Percentiles rank a stretch among this genome's conserved stretches.
These are phyloP conservation scores for Crithidia bombi DNA, from an alignment of 208 protist species.

Conservation along the genomic window DNA sequence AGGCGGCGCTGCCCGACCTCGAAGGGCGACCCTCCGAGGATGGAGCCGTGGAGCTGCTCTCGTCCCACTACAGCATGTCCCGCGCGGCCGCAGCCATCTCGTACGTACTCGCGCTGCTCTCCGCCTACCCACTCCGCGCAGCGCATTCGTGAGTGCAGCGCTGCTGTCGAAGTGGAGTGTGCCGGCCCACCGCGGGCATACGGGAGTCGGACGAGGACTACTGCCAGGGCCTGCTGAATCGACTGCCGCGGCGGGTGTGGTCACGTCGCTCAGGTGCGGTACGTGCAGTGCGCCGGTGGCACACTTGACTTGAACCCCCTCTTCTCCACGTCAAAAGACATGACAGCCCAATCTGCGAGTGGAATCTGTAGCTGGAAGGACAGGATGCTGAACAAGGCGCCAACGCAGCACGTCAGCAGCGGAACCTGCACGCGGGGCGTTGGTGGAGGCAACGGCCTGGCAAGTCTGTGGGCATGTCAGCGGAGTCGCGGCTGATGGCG, in stretches of 20 bases:
- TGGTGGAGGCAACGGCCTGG: too few relatives aligned
- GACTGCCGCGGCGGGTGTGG: slow-evolving; percentile 34
- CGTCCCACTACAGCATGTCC: slow-evolving; percentile 26
- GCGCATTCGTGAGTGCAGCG: slow-evolving; percentile 44
- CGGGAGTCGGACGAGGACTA: slow-evolving; percentile 32
- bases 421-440: too few relatives aligned
- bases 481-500: background rate
- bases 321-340: background rate
- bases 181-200: slow-evolving; percentile 7
- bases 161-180: slow-evolving; percentile 45
- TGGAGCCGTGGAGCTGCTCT: slow-evolving; percentile 31
- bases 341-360: background rate
- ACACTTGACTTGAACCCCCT: background rate
- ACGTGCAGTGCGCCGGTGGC: background rate
- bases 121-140: slow-evolving; percentile 37
- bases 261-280: slow-evolving; percentile 14
- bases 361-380: background rate
- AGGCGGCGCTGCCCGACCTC: slow-evolving; percentile 36
- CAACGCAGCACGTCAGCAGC: background rate
- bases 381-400: background rate
- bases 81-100: slow-evolving; percentile 26
- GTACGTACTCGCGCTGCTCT: slow-evolving; percentile 41
- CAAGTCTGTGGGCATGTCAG: background rate
- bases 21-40: slow-evolving; percentile 17
- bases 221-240: slow-evolving; percentile 39